phyloP scores from a whole-genome alignment of 2,329 filamentous ascomycete species.

The Microcera coccophila region DNA sequence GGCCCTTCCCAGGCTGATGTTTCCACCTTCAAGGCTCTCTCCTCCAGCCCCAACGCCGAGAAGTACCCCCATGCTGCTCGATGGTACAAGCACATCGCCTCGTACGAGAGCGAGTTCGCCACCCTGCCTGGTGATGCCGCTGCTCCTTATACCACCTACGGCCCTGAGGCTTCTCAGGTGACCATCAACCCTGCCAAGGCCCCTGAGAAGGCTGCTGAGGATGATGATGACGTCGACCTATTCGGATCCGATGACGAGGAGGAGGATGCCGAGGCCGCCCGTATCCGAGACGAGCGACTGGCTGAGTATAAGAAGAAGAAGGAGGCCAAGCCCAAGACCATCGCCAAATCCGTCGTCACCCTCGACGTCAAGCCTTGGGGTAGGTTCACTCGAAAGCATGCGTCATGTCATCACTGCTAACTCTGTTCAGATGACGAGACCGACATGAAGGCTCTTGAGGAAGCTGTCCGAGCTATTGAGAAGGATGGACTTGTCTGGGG shows the following conservation, averaged over 20 bases:
- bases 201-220: constrained; percentile 25
- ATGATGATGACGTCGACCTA: constrained; percentile 63
- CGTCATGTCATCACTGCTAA: constrained; percentile 17
- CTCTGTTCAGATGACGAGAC: constrained; percentile 75
- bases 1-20: constrained; percentile 89
- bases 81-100: constrained; percentile 98
- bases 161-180: constrained; percentile 74
- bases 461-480: constrained; percentile 74
- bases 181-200: constrained; percentile 85
- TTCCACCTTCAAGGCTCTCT: constrained; percentile 87
- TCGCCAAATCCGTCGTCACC: constrained; percentile 94
- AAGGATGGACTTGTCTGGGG: constrained; percentile 97
- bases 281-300: constrained; percentile 81
- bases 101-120: constrained; percentile 88
- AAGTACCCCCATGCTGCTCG: constrained; percentile 93
- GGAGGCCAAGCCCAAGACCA: constrained; percentile 84
- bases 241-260: constrained; percentile 92
- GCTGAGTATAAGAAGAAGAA: constrained; percentile 97
- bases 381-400: constrained; percentile 48
- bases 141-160: constrained; percentile 85
- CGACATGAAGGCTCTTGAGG: constrained; percentile 78
- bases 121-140: constrained; percentile 86
- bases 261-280: constrained; percentile 88
- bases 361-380: constrained; percentile 98
- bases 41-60: constrained; percentile 66